phyloP scores from a whole-genome alignment of 129 eudicot genomes.

The Kitagawia praeruptora region DNA sequence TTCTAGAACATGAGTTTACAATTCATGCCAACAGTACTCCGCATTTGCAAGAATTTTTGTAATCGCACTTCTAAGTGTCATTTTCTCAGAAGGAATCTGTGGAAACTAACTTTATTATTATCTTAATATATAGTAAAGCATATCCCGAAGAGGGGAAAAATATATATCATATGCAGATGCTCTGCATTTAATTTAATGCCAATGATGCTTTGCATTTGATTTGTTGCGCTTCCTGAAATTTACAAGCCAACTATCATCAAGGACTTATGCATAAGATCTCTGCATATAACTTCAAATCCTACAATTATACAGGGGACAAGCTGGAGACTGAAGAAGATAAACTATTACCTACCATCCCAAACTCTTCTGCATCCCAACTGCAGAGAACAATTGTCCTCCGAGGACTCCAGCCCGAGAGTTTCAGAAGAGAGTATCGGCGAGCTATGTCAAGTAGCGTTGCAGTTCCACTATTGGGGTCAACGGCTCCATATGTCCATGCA shows the following conservation, averaged over 20 bases:
- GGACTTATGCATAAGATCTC: not conserved
- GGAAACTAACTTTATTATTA: not conserved
- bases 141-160: not conserved
- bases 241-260: not conserved
- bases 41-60: not conserved
- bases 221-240: not conserved
- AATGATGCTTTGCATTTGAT: not conserved
- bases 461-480: constrained; percentile 96
- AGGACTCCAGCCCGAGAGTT: constrained; percentile 79
- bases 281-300: not conserved
- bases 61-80: not conserved
- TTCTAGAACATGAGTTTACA: not conserved
- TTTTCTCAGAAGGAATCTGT: not conserved
- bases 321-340: constrained; percentile 12
- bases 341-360: constrained; percentile 94
- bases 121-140: not conserved
- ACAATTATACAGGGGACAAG: not conserved
- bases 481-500: constrained; percentile 99
- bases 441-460: constrained; percentile 88
- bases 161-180: not conserved
- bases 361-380: constrained; percentile 99
- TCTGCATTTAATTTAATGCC: not conserved
- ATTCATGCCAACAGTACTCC: not conserved
- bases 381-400: constrained; percentile 68
- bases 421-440: constrained; percentile 61